Base-by-base conservation (phyloP, 768 basidiomycete species). In the Lactifluus hygrophoroides region DNA sequence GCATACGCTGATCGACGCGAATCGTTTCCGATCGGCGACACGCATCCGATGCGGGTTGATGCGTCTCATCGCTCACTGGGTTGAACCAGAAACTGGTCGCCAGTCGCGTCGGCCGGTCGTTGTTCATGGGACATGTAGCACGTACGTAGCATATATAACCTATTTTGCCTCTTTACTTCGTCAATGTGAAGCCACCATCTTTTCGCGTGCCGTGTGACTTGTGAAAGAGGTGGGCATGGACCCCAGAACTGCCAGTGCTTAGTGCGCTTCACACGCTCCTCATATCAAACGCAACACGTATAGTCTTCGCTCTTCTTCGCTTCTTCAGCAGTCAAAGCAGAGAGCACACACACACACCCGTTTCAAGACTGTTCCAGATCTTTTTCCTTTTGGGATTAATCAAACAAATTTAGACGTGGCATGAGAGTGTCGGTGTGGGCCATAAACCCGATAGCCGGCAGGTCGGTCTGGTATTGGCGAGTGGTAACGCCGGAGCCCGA, bases 1-100 rank as follows among this genome's bases (percentile, higher is more conserved):
- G 38, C 30, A 52, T 32, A 14, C 52, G 32, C 40, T 42, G 58
- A 59, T 59, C 52, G 58, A 59, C 58, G 47, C 23, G 52, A 59
- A 49, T 58, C 32, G 10, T 44, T 40, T 44, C 32, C 32, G 58
- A 54, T 59, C 52, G 58, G 58, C 47, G 47, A 59, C 30, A 37
- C 21, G 23, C n/a, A n/a, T n/a, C 21, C 42, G 42, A 35, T 13
- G 11, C 11, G 35, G 35, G 14, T n/a, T 21, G 42, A 6, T 19
- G 32, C 32, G 32, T 32, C n/a, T n/a, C n/a, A n/a, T n/a, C n/a
- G n/a, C n/a, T n/a, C n/a, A n/a, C n/a, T n/a, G n/a, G n/a, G n/a
- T n/a, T n/a, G n/a, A n/a, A n/a, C n/a, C n/a, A n/a, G n/a, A n/a
- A n/a, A n/a, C n/a, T n/a, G n/a, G n/a, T n/a, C n/a, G n/a, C n/a